Conservation (phyloP, 1,284 basidiomycete species). For the Sanghuangporus sanghuang region DNA sequence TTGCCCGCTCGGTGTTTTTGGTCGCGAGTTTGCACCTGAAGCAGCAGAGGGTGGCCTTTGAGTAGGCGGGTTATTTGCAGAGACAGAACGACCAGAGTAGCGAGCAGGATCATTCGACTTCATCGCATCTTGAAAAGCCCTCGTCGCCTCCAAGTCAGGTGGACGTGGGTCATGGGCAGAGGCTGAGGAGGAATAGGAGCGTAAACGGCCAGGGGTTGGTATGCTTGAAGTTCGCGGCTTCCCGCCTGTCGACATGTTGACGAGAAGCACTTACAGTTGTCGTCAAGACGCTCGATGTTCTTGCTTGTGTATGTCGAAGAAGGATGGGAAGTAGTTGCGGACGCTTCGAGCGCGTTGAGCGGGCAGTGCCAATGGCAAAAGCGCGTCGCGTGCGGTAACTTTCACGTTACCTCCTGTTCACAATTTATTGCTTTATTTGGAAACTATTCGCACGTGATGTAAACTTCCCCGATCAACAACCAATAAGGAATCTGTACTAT, state of each 20-base stretch:
- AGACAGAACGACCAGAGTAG: conserved; percentile 48
- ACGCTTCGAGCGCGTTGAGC: not conserved
- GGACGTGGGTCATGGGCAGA: conserved; percentile 7
- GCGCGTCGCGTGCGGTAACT: not conserved
- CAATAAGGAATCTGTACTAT: too few relatives aligned
- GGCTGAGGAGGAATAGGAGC: conserved; percentile 16
- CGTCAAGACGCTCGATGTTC: not conserved
- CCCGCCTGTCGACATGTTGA: conserved; percentile 3
- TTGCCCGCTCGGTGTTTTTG: conserved; percentile 47
- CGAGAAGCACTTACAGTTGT: not conserved
- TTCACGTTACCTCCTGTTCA: not conserved
- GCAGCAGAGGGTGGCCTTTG: conserved; percentile 47
- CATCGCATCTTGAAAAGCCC: conserved; percentile 59
- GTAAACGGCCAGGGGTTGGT: conserved; percentile 12
- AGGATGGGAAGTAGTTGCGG: not conserved
- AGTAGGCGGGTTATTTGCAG: conserved; percentile 32
- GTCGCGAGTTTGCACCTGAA: conserved; percentile 35
- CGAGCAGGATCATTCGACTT: conserved; percentile 71
- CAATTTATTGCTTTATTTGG: not conserved
- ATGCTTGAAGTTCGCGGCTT: conserved; percentile 12
- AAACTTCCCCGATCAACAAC: not conserved
- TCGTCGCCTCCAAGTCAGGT: not conserved
- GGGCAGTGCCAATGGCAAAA: not conserved
- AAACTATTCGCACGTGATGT: not conserved
- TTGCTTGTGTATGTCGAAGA: not conserved